Evolutionary conservation across 441 rosid species (phyloP).

Genomic region (Eutrema salsugineum): DNA sequence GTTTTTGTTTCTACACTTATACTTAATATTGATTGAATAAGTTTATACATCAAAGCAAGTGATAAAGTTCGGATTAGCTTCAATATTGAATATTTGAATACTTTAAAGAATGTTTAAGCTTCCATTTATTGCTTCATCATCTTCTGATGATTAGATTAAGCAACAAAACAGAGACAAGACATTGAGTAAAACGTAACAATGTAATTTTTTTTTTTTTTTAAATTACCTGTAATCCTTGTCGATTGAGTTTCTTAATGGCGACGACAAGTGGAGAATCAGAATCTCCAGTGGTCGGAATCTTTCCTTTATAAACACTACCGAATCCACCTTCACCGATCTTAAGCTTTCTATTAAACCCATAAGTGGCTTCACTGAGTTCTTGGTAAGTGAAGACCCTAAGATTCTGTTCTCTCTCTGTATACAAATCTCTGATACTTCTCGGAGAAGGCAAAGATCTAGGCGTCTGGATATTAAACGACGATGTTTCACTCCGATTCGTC

Average conservation of each 20-base stretch:
- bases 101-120: background rate
- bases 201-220: too few relatives aligned
- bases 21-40: too few relatives aligned
- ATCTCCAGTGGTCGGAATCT: conserved; percentile 32
- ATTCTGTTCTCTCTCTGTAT: conserved; percentile 61
- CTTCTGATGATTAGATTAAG: background rate
- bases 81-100: background rate
- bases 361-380: conserved; percentile 72
- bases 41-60: conserved; percentile 36
- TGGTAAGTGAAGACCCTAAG: conserved; percentile 58
- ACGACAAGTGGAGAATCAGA: conserved; percentile 38
- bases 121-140: background rate
- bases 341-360: conserved; percentile 52
- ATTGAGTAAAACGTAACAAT: too few relatives aligned
- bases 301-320: conserved; percentile 70
- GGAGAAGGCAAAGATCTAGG: conserved; percentile 48
- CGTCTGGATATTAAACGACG: conserved; percentile 43
- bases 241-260: conserved; percentile 60
- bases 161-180: background rate
- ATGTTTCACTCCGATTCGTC: conserved; percentile 30
- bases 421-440: conserved; percentile 61
- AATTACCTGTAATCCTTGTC: conserved; percentile 48
- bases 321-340: conserved; percentile 98
- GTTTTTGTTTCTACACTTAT: background rate
- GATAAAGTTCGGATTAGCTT: background rate